Conservation (phyloP, 805 yeast genomes). For the Zygoascus tannicola region DNA sequence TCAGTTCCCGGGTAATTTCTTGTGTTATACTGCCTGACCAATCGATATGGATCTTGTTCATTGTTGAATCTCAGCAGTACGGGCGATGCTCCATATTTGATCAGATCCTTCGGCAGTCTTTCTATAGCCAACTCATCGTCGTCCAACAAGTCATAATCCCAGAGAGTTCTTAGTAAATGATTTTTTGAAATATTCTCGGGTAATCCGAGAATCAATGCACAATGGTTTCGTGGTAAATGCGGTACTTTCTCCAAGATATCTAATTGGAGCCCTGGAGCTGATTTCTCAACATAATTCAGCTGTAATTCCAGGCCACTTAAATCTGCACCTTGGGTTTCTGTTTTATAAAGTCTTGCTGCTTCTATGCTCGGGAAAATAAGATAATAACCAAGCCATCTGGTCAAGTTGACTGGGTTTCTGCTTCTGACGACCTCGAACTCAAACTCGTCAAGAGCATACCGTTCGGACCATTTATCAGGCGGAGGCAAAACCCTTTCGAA, state of each 20-base stretch:
- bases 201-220: constrained; percentile 26
- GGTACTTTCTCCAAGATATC: constrained; percentile 22
- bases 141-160: constrained; percentile 28
- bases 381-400: constrained; percentile 42
- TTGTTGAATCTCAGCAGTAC: constrained; percentile 24
- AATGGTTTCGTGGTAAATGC: constrained; percentile 18
- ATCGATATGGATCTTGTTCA: constrained; percentile 25
- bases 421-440: constrained; percentile 36
- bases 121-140: constrained; percentile 26
- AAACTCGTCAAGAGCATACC: constrained; percentile 11
- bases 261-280: constrained; percentile 13
- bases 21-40: constrained; percentile 23
- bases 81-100: constrained; percentile 27
- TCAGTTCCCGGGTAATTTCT: constrained; percentile 23
- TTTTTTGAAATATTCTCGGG: constrained; percentile 19
- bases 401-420: constrained; percentile 38
- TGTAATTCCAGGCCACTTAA: constrained; percentile 43
- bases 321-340: constrained; percentile 40
- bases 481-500: constrained; percentile 23
- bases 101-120: constrained; percentile 23
- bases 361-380: constrained; percentile 39
- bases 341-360: constrained; percentile 44
- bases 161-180: constrained; percentile 20
- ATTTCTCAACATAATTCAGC: constrained; percentile 35
- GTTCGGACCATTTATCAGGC: constrained; percentile 1